These are phyloP conservation scores for Hymenoscyphus scutula DNA, from an alignment of 2,329 filamentous ascomycete species.

Conservation along the genomic window DNA sequence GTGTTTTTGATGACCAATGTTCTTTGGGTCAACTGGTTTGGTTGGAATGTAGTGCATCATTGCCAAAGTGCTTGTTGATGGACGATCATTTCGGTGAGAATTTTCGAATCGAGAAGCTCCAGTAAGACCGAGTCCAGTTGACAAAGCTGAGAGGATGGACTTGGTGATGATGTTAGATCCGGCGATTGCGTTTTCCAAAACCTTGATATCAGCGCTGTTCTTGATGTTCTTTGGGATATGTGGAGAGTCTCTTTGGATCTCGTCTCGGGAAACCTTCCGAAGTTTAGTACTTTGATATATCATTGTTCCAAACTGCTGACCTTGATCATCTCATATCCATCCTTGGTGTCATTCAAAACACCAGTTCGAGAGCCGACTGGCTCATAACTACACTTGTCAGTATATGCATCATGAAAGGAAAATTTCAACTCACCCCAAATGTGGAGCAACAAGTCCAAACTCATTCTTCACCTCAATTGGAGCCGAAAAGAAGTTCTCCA, in stretches of 20 bases:
- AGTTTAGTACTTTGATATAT: too few relatives aligned
- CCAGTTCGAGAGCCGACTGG: constrained; percentile 49
- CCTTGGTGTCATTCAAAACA: constrained; percentile 47
- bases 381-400: constrained; percentile 40
- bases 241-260: constrained; percentile 48
- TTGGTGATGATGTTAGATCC: constrained; percentile 51
- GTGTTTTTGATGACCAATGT: constrained; percentile 55
- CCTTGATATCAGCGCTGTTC: constrained; percentile 46
- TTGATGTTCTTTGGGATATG: constrained; percentile 48
- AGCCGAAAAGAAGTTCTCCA: constrained; percentile 54
- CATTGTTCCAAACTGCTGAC: constrained; percentile 33
- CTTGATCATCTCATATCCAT: constrained; percentile 55
- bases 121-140: constrained; percentile 45
- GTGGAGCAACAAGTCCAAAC: constrained; percentile 52
- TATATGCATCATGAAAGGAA: constrained; percentile 16
- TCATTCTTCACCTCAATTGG: constrained; percentile 56
- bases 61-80: constrained; percentile 49
- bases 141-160: constrained; percentile 39
- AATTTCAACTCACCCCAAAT: constrained; percentile 44
- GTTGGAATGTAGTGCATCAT: constrained; percentile 55
- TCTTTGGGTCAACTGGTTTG: constrained; percentile 42
- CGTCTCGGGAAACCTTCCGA: constrained; percentile 50
- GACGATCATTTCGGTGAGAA: constrained; percentile 49
- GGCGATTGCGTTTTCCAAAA: constrained; percentile 50
- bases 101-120: constrained; percentile 49